Base-by-base conservation (phyloP, 306 rosid genomes). In the Mimosa pudica region DNA sequence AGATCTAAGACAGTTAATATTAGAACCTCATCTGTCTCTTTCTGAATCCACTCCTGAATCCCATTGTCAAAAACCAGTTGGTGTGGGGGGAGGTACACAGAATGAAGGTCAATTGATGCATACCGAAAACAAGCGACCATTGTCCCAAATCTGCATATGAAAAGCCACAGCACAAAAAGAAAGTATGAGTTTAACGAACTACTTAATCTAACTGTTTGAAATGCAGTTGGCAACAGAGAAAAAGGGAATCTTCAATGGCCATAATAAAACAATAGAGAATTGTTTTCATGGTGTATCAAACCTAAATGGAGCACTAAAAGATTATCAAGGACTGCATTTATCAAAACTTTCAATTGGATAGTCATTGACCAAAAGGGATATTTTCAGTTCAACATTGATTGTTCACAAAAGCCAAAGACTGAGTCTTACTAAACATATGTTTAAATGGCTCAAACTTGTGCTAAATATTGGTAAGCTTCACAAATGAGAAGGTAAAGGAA, bases 101-200 rank as follows among this genome's bases (percentile, higher is more conserved):
- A 93, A 75, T 91, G 93, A 78, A 95, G 98, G 77, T 93, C 87
- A 83, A 96, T 91, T 51, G 99, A 90, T 71, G 99, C 96, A 84
- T 96, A 96, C 60, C 98, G 93, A 78, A 96, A 96, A 88, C 99
- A 96, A 76, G 99, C 99, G 77, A 96, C 98, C 94, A 89, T 96
- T 83, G 86, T 86, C 61, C 98, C 99, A 73, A 96, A 96, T 85
- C 99, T 96, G 74, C 85, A 86, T 12, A 51, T 68, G 70, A 60
- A 52, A 72, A 69, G 57, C 42, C 74, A 70, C 42, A 70, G 38
- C 51, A 68, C 54, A 42, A 16, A 67, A 48, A 44, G 17, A 42
- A 83, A 77, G 66, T 64, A 68, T 38, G 66, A 62, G 58, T 24
- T 16, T 47, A 49, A 58, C 51, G 82, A 49, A 76, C 78, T 76